Conservation (phyloP, 805 yeast species). For the Zygosaccharomyces lentus region DNA sequence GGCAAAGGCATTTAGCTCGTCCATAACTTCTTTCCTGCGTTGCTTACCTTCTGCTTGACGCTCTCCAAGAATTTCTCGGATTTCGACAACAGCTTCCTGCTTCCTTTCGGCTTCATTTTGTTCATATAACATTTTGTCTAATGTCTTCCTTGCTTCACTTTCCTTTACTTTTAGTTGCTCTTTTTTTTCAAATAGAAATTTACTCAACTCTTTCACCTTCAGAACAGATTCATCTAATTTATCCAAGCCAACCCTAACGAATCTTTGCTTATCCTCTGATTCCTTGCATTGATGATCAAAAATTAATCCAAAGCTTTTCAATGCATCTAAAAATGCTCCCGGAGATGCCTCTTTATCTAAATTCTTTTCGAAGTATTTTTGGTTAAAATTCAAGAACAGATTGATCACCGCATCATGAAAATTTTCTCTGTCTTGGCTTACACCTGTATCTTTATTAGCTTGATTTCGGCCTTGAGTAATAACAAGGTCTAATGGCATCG, state of each 20-base stretch:
- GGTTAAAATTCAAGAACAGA: constrained; percentile 46
- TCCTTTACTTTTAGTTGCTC: constrained; percentile 51
- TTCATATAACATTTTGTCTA: constrained; percentile 70
- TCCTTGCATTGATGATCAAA: constrained; percentile 43
- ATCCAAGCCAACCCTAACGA: constrained; percentile 67
- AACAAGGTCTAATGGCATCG: constrained; percentile 49
- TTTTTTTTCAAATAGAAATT: constrained; percentile 51
- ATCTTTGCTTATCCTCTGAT: constrained; percentile 65
- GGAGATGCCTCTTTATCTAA: constrained; percentile 40
- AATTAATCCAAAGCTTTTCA: constrained; percentile 41
- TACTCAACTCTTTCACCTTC: constrained; percentile 58
- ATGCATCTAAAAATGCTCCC: constrained; percentile 49
- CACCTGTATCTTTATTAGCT: neutral
- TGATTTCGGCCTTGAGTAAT: constrained; percentile 31
- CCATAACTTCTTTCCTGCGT: constrained; percentile 51
- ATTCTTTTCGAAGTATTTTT: constrained; percentile 12
- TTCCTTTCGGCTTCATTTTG: constrained; percentile 92
- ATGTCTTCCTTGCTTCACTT: constrained; percentile 61
- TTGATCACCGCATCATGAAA: constrained; percentile 47
- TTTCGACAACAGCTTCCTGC: constrained; percentile 75
- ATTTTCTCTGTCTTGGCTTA: constrained; percentile 8
- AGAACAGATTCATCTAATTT: constrained; percentile 72
- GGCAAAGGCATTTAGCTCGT: constrained; percentile 70
- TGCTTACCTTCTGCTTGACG: constrained; percentile 60
- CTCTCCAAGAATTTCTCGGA: constrained; percentile 60